phyloP scores from a whole-genome alignment of 805 yeast species.

The Isabelozyma heimii region DNA sequence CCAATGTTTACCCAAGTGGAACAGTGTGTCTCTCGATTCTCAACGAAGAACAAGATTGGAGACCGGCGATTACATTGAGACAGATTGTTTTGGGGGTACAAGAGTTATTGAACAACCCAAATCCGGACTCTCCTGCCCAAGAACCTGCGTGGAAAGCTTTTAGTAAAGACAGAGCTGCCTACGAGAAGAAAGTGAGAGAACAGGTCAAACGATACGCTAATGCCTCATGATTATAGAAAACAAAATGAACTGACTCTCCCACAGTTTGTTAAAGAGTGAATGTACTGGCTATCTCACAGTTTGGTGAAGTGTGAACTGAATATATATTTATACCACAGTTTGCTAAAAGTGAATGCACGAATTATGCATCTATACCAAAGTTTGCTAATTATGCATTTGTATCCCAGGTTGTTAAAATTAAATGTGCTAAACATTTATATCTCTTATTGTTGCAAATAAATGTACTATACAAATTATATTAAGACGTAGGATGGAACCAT shows the following conservation, averaged over 20 bases:
- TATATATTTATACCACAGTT: no score
- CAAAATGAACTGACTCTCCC: constrained; percentile 3
- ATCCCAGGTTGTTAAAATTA: no score
- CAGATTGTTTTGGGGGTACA: constrained; percentile 91
- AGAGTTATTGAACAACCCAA: constrained; percentile 84
- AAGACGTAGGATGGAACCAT: neutral
- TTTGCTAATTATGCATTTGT: no score
- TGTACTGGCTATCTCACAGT: no score
- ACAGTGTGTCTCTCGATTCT: constrained; percentile 90
- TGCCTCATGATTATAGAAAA: constrained; percentile 6
- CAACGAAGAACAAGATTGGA: constrained; percentile 96
- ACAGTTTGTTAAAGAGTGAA: neutral
- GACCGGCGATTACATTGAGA: constrained; percentile 91
- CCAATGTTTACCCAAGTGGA: constrained; percentile 96
- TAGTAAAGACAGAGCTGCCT: constrained; percentile 61
- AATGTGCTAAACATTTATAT: no score
- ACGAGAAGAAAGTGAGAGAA: constrained; percentile 73
- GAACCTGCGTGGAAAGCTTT: constrained; percentile 94
- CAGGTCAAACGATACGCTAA: constrained; percentile 74
- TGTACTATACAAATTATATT: neutral
- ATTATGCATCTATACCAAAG: no score
- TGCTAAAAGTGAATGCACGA: no score
- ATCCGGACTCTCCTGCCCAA: constrained; percentile 96
- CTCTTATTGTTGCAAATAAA: neutral
- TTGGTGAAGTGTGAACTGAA: no score